A percentile compares a stretch with the other conserved stretches of the same genome.
Evolutionary conservation across 176 grass and related monocot species (phyloP).

Genomic region (Rhipidocladum racemiflorum): DNA sequence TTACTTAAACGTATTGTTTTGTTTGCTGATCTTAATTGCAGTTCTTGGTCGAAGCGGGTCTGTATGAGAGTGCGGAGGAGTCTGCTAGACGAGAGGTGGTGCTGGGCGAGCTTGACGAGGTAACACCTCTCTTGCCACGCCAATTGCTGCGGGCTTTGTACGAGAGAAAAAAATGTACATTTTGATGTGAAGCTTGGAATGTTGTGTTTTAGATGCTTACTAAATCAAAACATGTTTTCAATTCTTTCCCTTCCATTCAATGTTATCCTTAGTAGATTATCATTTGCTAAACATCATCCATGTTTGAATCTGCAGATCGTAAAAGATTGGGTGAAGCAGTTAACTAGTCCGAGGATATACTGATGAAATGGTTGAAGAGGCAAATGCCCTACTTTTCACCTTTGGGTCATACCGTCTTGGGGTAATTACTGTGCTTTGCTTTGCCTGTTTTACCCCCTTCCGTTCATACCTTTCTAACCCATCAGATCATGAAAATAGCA

Average conservation of each 20-base stretch:
- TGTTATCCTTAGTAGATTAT: background rate
- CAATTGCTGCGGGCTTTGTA: too few species aligned
- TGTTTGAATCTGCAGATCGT: constrained; percentile 50
- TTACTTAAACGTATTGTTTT: background rate
- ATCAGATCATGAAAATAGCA: background rate
- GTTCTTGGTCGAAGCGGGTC: constrained; percentile 61
- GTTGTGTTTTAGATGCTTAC: background rate
- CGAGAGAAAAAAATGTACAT: background rate
- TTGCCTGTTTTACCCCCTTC: background rate
- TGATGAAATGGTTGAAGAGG: constrained; percentile 89
- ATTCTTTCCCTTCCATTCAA: background rate
- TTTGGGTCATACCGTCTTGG: constrained; percentile 91
- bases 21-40: constrained; percentile 4
- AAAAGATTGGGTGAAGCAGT: constrained; percentile 83
- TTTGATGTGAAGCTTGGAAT: background rate
- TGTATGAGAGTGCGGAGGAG: constrained; percentile 72
- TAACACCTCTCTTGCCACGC: background rate
- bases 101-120: constrained; percentile 72
- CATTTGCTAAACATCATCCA: background rate
- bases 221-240: background rate
- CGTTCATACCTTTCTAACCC: background rate
- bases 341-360: constrained; percentile 84
- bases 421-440: constrained; percentile 37
- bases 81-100: constrained; percentile 62
- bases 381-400: constrained; percentile 93